Evolutionary conservation across 768 basidiomycete genomes (phyloP).

Genomic region (Mycena galericulata): DNA sequence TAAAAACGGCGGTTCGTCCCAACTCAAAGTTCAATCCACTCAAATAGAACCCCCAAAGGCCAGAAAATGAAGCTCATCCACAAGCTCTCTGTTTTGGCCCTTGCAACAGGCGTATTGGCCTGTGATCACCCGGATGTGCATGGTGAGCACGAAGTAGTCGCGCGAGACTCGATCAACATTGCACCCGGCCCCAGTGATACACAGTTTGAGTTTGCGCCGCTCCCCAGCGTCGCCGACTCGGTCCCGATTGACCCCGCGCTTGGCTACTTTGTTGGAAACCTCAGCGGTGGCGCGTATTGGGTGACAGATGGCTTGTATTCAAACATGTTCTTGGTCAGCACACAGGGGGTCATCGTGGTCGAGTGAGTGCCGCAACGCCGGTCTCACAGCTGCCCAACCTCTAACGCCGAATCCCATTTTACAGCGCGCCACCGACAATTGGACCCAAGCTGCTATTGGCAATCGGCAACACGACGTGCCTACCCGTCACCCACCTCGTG

Average conservation of each 20-base stretch:
- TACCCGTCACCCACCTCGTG: background rate
- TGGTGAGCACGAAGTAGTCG: slow-evolving; percentile 17
- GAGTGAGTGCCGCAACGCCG: slow-evolving; percentile 5
- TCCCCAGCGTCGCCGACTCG: slow-evolving; percentile 2
- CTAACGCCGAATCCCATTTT: slow-evolving; percentile 3
- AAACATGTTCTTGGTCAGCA: slow-evolving; percentile 19
- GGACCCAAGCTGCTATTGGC: background rate
- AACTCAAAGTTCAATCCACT: slow-evolving; percentile 1
- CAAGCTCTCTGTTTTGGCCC: background rate
- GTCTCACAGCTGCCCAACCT: slow-evolving; percentile 6
- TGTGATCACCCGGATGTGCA: slow-evolving; percentile 13
- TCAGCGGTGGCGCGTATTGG: slow-evolving; percentile 7
- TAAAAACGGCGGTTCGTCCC: no score
- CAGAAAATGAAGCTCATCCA: slow-evolving; percentile 7
- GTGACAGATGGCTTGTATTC: slow-evolving; percentile 1
- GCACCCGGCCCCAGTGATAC: slow-evolving; percentile 18
- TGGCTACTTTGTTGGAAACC: slow-evolving; percentile 18
- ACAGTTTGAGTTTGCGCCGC: slow-evolving; percentile 18
- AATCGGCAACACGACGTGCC: background rate
- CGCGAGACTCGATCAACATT: slow-evolving; percentile 10
- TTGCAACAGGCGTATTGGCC: slow-evolving; percentile 9
- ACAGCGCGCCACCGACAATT: slow-evolving; percentile 1
- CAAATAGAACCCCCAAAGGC: slow-evolving; percentile 6
- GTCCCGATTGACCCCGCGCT: slow-evolving; percentile 17
- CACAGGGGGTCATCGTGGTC: slow-evolving; percentile 16